phyloP scores from a whole-genome alignment of 208 protist genomes.

The Trypanosoma platydactyli region DNA sequence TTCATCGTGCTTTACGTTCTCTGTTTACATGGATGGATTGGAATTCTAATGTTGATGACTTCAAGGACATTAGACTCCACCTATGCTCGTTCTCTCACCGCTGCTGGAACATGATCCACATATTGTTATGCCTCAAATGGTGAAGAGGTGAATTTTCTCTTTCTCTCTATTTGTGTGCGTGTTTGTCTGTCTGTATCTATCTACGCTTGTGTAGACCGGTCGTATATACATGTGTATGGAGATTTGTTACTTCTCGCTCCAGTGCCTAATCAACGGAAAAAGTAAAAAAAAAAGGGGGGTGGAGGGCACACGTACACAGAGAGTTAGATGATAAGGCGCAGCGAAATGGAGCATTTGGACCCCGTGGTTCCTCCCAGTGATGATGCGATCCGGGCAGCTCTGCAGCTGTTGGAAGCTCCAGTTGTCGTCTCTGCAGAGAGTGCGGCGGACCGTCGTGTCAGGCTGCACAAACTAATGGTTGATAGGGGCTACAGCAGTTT shows the following conservation, averaged over 20 bases:
- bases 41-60: slow-evolving; percentile 23
- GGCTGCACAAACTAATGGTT: slow-evolving; percentile 29
- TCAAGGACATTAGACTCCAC: neutral
- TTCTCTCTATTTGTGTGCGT: slow-evolving; percentile 7
- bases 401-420: slow-evolving; percentile 26
- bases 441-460: slow-evolving; percentile 18
- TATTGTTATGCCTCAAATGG: neutral
- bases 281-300: neutral
- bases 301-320: neutral
- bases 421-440: slow-evolving; percentile 34
- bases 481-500: slow-evolving; percentile 21
- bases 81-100: neutral
- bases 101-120: neutral
- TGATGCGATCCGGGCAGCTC: slow-evolving; percentile 21
- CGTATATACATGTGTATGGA: neutral
- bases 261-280: neutral
- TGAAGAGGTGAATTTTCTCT: slow-evolving; percentile 4
- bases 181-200: neutral
- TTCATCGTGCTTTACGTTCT: slow-evolving; percentile 43
- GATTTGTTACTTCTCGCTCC: slow-evolving; percentile 5
- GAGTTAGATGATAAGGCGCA: neutral
- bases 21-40: slow-evolving; percentile 52
- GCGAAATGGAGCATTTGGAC: slow-evolving; percentile 32
- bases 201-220: neutral
- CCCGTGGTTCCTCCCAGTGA: slow-evolving; percentile 32